Evolutionary conservation across 805 yeast species (phyloP), one percentile per base, ranked within the genome.

Genomic region (Metschnikowia vanudenii): DNA sequence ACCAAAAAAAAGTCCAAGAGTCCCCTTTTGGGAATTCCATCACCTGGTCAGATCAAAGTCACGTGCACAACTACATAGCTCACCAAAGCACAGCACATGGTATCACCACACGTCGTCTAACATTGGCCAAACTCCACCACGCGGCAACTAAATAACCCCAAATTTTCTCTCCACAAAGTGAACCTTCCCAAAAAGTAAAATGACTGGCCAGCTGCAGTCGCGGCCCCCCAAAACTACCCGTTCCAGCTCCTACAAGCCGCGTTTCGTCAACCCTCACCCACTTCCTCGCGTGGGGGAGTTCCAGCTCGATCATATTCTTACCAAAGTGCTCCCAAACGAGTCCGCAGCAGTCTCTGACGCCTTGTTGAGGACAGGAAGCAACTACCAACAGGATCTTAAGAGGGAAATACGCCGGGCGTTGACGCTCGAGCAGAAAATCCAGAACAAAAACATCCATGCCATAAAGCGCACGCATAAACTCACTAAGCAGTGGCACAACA

Each of bases 351-450:
- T 67, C n/a, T 54, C 61, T 2, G 57, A 55, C 12, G 48, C 68
- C 16, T 49, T 71, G 14, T 39, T 64, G 22, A 49, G 52, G 17
- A 69, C 65, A 6, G 53, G 67, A 6, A 22, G 54, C 17, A 63
- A 63, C 39, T 73, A 70, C 49, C 71, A 70, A 47, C 51, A 56
- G 22, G 77, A 73, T 45, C 58, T 73, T 42, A 56, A 65, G 47
- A 51, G 50, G 30, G 74, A 69, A 40, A 63, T 71, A 35, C 59
- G 67, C 45, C 50, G 51, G 22, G 64, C 66, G 36, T 52, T 73
- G 37, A 54, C 67, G 9, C 55, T 64, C 12, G 76, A 73, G 52
- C 75, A 71, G 55, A 61, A 60, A 47, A 62, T 73, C 35, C 77
- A 72, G 54, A 62, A 60, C 48, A 68, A 68, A 45, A 72, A 72